Base-by-base conservation (phyloP, 495 filamentous ascomycete genomes). In the Penicillium pancosmium region DNA sequence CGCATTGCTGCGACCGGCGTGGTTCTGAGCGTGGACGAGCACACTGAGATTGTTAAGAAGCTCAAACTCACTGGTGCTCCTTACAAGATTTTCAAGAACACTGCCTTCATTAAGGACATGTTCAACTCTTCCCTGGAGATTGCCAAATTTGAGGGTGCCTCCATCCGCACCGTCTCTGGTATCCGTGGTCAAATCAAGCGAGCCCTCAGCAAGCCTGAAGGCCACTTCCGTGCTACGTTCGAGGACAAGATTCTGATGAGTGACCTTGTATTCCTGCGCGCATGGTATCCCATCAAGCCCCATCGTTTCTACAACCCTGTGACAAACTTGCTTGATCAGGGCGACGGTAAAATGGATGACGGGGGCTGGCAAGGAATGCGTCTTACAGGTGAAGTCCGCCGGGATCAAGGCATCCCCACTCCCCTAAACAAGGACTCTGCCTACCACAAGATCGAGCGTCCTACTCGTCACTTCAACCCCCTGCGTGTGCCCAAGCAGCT, bases 21-120 rank as follows among this genome's bases (percentile, higher is more conserved):
- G 2, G 92, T 98, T 15, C 73, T 96, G 50, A 90, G 86, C 65
- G 95, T 98, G 11, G 94, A 98, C 68, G 91, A 97, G 71, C 89
- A 87, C 46, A 90, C 90, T 1, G 93, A 97, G 67, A 97, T 98
- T 62, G 95, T 98, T 67, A 98, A 98, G 82, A 98, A 98, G 80
- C 86, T 98, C 65, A 98, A 98, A 71, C 83, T 98, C 27, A 95
- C 91, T 15, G 92, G 92, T 61, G 80, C 84, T 27, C 91, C 94
- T 6, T 93, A 91, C 78, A 98, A 98, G 79, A 96, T 98, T 73
- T 98, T 97, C 84, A 95, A 95, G 70, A 98, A 98, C 76, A 98
- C 94, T 0, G 92, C 94, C 16, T 98, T 98, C 75, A 94, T 98
- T 79, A 93, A 92, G 70, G 91, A 97, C 72, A 98, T 98, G 94